Base-by-base conservation (phyloP, 2,329 filamentous ascomycete genomes). In the Monosporascus sp. region DNA sequence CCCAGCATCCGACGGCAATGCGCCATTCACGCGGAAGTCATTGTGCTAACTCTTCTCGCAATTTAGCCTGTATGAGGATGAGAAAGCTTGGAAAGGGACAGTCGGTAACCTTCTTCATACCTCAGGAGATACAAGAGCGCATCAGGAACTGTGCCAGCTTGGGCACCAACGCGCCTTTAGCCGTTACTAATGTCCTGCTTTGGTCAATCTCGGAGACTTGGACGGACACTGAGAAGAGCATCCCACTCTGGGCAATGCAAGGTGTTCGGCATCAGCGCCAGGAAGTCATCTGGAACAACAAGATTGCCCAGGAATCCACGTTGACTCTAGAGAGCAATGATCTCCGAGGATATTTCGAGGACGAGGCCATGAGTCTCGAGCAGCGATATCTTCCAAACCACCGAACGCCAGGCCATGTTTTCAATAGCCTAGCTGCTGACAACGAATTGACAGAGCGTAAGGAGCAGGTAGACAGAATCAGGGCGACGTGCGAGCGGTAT, bases 51-150 rank as follows among this genome's bases (percentile, higher is more conserved):
- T 26, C 17, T 48, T 14, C 9, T 26, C 14, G 11, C 22, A 16
- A 48, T 17, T n/a, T 38, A 82, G 85, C 85, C 0, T 87, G 85
- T 54, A 89, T 88, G 84, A 69, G 87, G n/a, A 84, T 91, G 79
- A 69, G 87, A 11, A 81, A 85, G 54, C 74, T 92, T 0, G 87
- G 85, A 0, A 70, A 81, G 2, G 85, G 85, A 0, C 87, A 91
- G 58, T 83, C 81, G 0, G 77, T 90, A 0, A 70, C 80, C 0
- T 89, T 89, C 49, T 81, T 77, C 51, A 68, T 84, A 1, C 77
- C 83, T 0, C 62, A 73, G 1, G 87, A 90, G 53, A 82, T 89
- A 3, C 69, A 78, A 19, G 40, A 43, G 22, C 40, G 40, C 16
- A 43, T 43, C 40, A 43, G 20, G 20, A 43, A 43, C 40, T 43